Conservation (phyloP, 164 flowering plant genomes). For the Sextonia rubra region DNA sequence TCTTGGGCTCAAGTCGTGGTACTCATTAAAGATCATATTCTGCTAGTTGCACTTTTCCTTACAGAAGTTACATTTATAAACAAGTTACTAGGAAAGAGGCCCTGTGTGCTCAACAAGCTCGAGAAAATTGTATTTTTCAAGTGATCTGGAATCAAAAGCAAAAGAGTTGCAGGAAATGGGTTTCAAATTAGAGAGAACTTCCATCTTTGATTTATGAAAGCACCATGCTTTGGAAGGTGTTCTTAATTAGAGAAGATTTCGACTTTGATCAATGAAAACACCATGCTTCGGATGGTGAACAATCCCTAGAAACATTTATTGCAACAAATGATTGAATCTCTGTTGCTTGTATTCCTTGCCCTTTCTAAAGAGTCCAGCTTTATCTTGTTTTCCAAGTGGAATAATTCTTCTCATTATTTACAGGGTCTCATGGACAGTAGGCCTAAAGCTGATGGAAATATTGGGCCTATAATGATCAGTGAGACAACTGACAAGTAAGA, state of each 20-base stretch:
- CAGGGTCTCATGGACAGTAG: slow-evolving; percentile 51
- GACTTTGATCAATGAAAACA: slow-evolving; percentile 54
- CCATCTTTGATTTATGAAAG: no score
- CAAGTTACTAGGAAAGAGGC: no score
- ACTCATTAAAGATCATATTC: no score
- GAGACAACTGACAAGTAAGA: slow-evolving; percentile 6
- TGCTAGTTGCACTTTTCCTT: no score
- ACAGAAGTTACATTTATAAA: no score
- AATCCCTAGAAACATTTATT: not conserved
- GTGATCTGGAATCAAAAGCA: no score
- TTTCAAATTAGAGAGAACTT: no score
- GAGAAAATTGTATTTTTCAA: no score
- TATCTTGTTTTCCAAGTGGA: not conserved
- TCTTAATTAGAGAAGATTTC: slow-evolving; percentile 49
- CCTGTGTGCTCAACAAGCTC: no score
- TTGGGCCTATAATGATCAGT: slow-evolving; percentile 20
- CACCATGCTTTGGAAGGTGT: slow-evolving; percentile 14
- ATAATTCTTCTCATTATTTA: not conserved
- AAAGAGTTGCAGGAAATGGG: no score
- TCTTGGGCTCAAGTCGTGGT: no score
- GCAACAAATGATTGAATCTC: not conserved
- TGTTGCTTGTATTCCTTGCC: not conserved
- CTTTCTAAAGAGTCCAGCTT: not conserved
- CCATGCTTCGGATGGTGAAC: slow-evolving; percentile 55
- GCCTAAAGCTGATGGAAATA: slow-evolving; percentile 39